A percentile compares a stretch with the other conserved stretches of the same genome.
phyloP scores from a whole-genome alignment of 2,329 filamentous ascomycete species.

The Penicillium verrucosum region DNA sequence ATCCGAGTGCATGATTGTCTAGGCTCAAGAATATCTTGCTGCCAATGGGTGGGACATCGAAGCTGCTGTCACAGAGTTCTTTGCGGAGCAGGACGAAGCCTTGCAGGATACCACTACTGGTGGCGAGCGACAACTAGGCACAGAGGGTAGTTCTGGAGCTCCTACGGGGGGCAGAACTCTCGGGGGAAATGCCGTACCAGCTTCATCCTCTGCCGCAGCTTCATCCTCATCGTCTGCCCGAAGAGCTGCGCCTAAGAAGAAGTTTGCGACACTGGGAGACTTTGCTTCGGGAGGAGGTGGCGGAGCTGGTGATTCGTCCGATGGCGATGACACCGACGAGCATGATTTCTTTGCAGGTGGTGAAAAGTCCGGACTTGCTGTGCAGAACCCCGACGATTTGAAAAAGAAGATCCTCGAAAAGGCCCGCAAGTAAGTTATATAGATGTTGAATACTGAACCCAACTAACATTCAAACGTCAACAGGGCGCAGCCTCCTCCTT shows the following conservation, averaged over 20 bases:
- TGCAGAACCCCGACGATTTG: conserved; percentile 60
- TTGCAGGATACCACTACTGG: conserved; percentile 31
- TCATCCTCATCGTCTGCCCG: conserved; percentile 30
- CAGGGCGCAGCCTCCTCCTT: conserved; percentile 31
- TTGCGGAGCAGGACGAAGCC: conserved; percentile 46
- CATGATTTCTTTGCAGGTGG: conserved; percentile 63
- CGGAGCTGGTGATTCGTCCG: conserved; percentile 40
- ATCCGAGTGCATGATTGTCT: not conserved
- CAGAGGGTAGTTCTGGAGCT: conserved; percentile 20
- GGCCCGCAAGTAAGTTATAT: conserved; percentile 36
- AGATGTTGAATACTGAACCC: too few relatives aligned
- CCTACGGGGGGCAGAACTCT: conserved; percentile 33
- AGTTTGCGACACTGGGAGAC: conserved; percentile 49
- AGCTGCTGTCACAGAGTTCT: conserved; percentile 61
- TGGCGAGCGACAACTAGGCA: conserved; percentile 25
- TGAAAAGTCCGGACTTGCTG: conserved; percentile 66
- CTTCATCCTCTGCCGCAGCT: conserved; percentile 30
- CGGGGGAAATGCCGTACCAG: conserved; percentile 29
- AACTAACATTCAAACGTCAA: conserved; percentile 2
- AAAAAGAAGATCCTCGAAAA: conserved; percentile 52
- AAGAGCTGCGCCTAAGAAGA: conserved; percentile 38
- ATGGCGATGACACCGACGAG: conserved; percentile 53
- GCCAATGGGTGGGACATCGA: conserved; percentile 65
- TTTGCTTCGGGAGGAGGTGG: conserved; percentile 38
- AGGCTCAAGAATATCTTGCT: conserved; percentile 67